Percentiles rank a stretch among this genome's conserved stretches.
These are phyloP conservation scores for Colletotrichum tropicicola DNA, from an alignment of 2,329 filamentous ascomycete species.

Conservation along the genomic window DNA sequence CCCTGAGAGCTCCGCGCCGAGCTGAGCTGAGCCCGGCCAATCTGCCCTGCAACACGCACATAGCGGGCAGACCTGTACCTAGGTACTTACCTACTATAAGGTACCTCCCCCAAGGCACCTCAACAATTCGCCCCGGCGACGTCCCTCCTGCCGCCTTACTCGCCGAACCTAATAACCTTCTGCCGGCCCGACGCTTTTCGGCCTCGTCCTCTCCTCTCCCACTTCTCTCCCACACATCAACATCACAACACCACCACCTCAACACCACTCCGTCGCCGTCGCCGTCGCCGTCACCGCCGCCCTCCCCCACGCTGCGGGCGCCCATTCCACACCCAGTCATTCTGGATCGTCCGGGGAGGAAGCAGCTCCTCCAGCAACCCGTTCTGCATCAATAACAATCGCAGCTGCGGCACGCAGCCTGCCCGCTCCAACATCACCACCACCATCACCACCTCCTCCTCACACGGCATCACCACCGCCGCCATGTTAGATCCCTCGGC, in stretches of 20 bases:
- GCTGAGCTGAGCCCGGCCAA: no score
- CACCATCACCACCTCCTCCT: background rate
- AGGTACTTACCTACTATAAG: background rate
- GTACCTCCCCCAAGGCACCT: background rate
- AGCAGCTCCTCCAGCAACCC: background rate
- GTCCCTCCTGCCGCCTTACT: no score
- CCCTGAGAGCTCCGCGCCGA: no score
- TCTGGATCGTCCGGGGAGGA: conserved; percentile 5
- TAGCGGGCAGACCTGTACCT: background rate
- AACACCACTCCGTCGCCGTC: background rate
- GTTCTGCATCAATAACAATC: background rate
- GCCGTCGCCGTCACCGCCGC: background rate
- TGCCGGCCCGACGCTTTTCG: background rate
- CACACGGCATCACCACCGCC: background rate
- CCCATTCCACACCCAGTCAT: background rate
- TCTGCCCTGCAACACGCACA: no score
- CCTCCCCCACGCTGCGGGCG: background rate
- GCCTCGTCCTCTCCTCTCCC: background rate
- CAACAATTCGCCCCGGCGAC: conserved; percentile 4
- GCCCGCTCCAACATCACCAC: background rate
- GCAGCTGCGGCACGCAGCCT: background rate
- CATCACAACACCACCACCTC: background rate
- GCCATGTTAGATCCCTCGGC: conserved; percentile 31
- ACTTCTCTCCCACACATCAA: background rate
- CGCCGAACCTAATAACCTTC: background rate